Evolutionary conservation across 2,329 filamentous ascomycete genomes (phyloP).

Genomic region (Aspergillus sp.): DNA sequence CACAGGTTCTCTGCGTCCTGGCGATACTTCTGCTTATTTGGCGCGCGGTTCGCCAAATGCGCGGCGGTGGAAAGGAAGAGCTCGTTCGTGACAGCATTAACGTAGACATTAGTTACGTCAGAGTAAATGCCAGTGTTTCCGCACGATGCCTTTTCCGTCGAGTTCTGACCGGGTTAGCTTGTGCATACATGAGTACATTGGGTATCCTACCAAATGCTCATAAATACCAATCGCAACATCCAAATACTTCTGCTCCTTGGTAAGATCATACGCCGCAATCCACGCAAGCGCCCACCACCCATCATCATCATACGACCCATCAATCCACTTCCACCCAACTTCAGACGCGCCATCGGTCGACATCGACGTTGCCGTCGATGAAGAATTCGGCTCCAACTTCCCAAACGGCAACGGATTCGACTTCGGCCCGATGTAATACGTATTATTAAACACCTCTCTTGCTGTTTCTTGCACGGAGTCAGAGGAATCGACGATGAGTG

Average conservation of each 20-base stretch:
- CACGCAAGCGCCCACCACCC: constrained; percentile 50
- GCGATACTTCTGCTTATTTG: constrained; percentile 34
- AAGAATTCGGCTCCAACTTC: neutral
- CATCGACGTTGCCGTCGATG: neutral
- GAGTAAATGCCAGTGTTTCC: constrained; percentile 45
- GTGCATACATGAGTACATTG: neutral
- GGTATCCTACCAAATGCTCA: constrained; percentile 30
- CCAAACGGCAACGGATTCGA: constrained; percentile 14
- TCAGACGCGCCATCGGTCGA: neutral
- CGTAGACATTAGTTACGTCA: constrained; percentile 39
- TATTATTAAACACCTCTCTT: constrained; percentile 39
- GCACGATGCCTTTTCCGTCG: constrained; percentile 14
- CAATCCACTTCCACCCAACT: constrained; percentile 12
- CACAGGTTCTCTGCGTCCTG: constrained; percentile 44
- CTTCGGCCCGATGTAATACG: constrained; percentile 23
- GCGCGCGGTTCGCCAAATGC: constrained; percentile 48
- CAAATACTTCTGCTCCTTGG: constrained; percentile 40
- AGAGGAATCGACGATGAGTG: constrained; percentile 24
- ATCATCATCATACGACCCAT: constrained; percentile 46
- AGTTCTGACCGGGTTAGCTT: constrained; percentile 6
- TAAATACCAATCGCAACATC: constrained; percentile 46
- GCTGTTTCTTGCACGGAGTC: constrained; percentile 26
- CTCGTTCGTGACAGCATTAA: constrained; percentile 52
- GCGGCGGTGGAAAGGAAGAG: constrained; percentile 51
- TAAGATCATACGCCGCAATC: constrained; percentile 51